Percentiles rank a stretch among this genome's conserved stretches.
Conservation (phyloP, 2,329 filamentous ascomycete species). For the Lanzia echinophila region DNA sequence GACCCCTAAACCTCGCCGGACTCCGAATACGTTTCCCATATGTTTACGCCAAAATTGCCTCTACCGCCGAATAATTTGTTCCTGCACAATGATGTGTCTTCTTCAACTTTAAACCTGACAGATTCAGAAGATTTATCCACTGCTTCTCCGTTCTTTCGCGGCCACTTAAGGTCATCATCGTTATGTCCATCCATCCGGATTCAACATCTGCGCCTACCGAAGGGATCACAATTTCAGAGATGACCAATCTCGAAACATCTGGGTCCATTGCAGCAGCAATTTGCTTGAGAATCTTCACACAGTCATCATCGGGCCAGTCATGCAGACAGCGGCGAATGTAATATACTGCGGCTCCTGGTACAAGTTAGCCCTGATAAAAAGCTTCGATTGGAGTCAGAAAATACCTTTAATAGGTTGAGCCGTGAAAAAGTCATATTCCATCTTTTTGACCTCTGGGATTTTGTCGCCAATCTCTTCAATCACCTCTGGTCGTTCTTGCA, state of each 20-base stretch:
- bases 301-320: constrained; percentile 33
- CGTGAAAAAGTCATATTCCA: constrained; percentile 27
- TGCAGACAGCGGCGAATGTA: constrained; percentile 36
- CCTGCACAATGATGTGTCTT: constrained; percentile 3
- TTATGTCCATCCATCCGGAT: constrained; percentile 32
- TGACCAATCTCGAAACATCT: constrained; percentile 27
- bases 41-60: not conserved
- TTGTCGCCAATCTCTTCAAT: constrained; percentile 18
- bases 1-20: not conserved
- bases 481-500: constrained; percentile 35
- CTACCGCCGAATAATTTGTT: constrained; percentile 8
- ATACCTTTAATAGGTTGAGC: constrained; percentile 26
- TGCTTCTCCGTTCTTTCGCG: constrained; percentile 31
- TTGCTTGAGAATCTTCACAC: constrained; percentile 7
- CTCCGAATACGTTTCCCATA: not conserved
- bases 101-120: constrained; percentile 2
- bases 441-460: constrained; percentile 28
- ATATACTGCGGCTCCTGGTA: constrained; percentile 26
- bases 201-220: constrained; percentile 30
- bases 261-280: constrained; percentile 5
- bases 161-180: constrained; percentile 32
- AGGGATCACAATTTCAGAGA: constrained; percentile 39
- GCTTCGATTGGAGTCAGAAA: not conserved
- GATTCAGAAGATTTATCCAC: constrained; percentile 1
- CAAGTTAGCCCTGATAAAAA: not conserved